Base-by-base conservation (phyloP, 2,329 filamentous ascomycete species). In the Gremmenia infestans region DNA sequence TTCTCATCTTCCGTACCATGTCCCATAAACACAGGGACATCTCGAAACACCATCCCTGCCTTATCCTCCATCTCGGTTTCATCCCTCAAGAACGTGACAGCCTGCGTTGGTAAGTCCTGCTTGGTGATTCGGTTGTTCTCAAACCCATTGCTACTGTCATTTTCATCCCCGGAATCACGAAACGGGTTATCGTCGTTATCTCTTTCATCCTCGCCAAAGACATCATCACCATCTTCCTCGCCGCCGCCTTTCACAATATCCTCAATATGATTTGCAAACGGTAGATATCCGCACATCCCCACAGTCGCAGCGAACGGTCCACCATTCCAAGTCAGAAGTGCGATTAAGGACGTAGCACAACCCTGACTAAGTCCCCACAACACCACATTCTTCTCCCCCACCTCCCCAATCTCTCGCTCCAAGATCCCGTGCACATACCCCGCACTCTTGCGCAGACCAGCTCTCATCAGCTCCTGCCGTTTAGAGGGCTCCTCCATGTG, bases 331-430 rank as follows among this genome's bases (percentile, higher is more conserved):
- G 75, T 66, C 53, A 82, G 55, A 54, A 74, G 59, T 9, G 73
- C 68, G 17, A 72, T 63, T 56, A 82, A 56, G 0, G 72, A 67
- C 43, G 75, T 74, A 2, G 79, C 79, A 59, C 77, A 79, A 0
- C 80, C 81, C 59, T 82, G 80, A 49, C 81, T 82, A 17, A 82
- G 65, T 0, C 80, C 80, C 40, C 76, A 75, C 0, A 83, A 58
- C 1, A 80, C 65, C 0, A 82, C 65, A 43, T 72, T 75, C 12
- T 60, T 51, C 0, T 69, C 59, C 3, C 76, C 73, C 0, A 81
- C 54, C 0, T 64, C n/a, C 1, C 51, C 62, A 1, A 73, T 68
- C 56, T 79, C 77, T 0, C 56, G 43, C 3, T 55, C 51, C 0
- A 80, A 9, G 0, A 80, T 57, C 0, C 35, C 59, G 40, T 77